Conservation (phyloP, 495 filamentous ascomycete species). For the Peziza echinospora region DNA sequence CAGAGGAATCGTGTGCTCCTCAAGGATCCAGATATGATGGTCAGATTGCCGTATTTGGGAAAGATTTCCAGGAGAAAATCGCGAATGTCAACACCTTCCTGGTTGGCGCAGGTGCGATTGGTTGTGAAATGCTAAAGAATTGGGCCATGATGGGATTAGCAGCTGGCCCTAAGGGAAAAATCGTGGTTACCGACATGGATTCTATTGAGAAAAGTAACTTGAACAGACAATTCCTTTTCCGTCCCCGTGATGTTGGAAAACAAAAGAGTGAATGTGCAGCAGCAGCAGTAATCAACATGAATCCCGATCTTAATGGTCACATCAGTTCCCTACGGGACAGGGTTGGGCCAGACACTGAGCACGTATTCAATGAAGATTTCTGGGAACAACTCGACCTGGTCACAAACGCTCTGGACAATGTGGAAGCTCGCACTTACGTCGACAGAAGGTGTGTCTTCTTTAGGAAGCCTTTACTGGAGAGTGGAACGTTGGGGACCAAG, state of each 20-base stretch:
- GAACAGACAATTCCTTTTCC: constrained; percentile 93
- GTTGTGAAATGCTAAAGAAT: constrained; percentile 98
- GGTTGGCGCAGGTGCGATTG: constrained; percentile 91
- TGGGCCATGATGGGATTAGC: constrained; percentile 98
- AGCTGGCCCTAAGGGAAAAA: constrained; percentile 67
- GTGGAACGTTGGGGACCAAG: constrained; percentile 92
- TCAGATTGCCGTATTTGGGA: constrained; percentile 90
- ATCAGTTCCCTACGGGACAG: constrained; percentile 71
- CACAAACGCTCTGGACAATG: constrained; percentile 94
- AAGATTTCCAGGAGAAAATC: constrained; percentile 82
- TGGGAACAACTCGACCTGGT: constrained; percentile 81
- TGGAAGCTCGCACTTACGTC: constrained; percentile 92
- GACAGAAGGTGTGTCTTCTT: constrained; percentile 97
- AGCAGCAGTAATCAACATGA: constrained; percentile 75
- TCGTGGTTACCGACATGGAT: constrained; percentile 91
- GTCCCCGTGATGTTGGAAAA: constrained; percentile 79
- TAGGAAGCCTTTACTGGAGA: constrained; percentile 88
- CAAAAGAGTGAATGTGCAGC: constrained; percentile 95
- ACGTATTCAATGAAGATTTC: constrained; percentile 87
- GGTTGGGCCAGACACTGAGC: constrained; percentile 78
- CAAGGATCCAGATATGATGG: constrained; percentile 74
- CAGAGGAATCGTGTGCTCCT: constrained; percentile 73
- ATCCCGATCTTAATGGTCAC: constrained; percentile 69
- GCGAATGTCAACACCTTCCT: constrained; percentile 76
- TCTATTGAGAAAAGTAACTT: constrained; percentile 98